phyloP scores from a whole-genome alignment of 1,139 yeast species.

The Candida mesenterica region DNA sequence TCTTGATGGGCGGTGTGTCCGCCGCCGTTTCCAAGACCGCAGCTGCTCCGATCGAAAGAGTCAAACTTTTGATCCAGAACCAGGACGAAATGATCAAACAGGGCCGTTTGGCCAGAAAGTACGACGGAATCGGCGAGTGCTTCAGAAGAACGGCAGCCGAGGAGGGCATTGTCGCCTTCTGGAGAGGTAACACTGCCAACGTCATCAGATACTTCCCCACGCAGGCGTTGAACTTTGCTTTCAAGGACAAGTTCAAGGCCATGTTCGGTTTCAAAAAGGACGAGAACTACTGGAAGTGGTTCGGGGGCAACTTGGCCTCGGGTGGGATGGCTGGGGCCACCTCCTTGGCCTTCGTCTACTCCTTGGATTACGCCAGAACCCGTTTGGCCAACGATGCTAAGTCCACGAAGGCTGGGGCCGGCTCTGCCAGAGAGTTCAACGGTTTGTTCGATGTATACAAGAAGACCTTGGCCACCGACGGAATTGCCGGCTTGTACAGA shows the following conservation, averaged over 20 bases:
- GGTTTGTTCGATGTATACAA: slow-evolving; percentile 55
- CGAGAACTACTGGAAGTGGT: slow-evolving; percentile 50
- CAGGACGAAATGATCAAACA: slow-evolving; percentile 56
- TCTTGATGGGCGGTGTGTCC: slow-evolving; percentile 57
- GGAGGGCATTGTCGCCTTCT: slow-evolving; percentile 51
- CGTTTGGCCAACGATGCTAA: slow-evolving; percentile 57
- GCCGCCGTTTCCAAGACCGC: slow-evolving; percentile 58
- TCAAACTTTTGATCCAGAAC: slow-evolving; percentile 52
- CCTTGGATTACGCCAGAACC: slow-evolving; percentile 55
- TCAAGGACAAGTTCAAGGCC: slow-evolving; percentile 52
- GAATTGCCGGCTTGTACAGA: slow-evolving; percentile 58
- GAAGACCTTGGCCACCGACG: slow-evolving; percentile 53
- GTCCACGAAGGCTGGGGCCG: slow-evolving; percentile 45
- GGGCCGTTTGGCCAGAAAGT: slow-evolving; percentile 51
- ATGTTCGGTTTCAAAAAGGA: slow-evolving; percentile 55
- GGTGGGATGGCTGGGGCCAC: slow-evolving; percentile 60
- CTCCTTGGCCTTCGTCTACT: slow-evolving; percentile 53
- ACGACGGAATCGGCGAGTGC: slow-evolving; percentile 51
- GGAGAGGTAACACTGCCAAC: slow-evolving; percentile 60
- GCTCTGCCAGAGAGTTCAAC: slow-evolving; percentile 50
- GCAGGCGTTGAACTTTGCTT: slow-evolving; percentile 54
- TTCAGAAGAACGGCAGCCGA: slow-evolving; percentile 54
- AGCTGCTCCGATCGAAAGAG: slow-evolving; percentile 57
- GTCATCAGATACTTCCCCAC: slow-evolving; percentile 57
- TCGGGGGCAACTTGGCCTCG: slow-evolving; percentile 56